Base-by-base conservation (phyloP, 2,329 filamentous ascomycete genomes). In the Diaporthe batatas region DNA sequence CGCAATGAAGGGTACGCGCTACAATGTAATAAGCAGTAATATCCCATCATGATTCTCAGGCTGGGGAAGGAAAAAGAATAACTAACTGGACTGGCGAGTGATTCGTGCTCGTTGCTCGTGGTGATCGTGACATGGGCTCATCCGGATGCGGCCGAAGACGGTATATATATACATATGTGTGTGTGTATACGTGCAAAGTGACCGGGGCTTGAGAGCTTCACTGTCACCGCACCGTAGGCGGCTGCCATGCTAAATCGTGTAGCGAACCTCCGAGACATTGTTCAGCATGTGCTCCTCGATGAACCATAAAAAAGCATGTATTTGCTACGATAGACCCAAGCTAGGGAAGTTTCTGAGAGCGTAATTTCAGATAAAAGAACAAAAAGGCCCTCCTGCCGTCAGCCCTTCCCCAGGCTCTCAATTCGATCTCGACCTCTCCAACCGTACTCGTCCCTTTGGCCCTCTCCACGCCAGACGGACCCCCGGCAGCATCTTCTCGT, bases 301-400 rank as follows among this genome's bases (percentile, higher is more conserved):
- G 68, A 62, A 70, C 57, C n/a, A 53, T 53, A 54, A 58, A 58
- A 70, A 70, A 34, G 36, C 68, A 70, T 62, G 29, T 62, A 44
- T 70, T 70, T 70, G 68, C 68, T 70, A 70, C 68, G 58, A 53
- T 70, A 62, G 47, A 70, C 68, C 68, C 68, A 70, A 54, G 68
- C 53, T 53, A 70, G 49, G 68, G 68, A 70, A 62, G 55, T 62
- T 62, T 51, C 34, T 62, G 55, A 62, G 55, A 39, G 68, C 53
- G 62, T 53, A 49, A 67, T 67, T 67, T 47, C 53, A 67, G 62
- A 51, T 51, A 70, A 39, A 42, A 42, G 18, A 57, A 59, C 23
- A 36, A 36, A 8, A 70, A 70, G 55, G 44, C 68, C 55, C 42
- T 18, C 54, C 23, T 70, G 18, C 51, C 49, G n/a, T 67, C 47